phyloP scores from a whole-genome alignment of 768 basidiomycete genomes.

The Mycena vulgaris region DNA sequence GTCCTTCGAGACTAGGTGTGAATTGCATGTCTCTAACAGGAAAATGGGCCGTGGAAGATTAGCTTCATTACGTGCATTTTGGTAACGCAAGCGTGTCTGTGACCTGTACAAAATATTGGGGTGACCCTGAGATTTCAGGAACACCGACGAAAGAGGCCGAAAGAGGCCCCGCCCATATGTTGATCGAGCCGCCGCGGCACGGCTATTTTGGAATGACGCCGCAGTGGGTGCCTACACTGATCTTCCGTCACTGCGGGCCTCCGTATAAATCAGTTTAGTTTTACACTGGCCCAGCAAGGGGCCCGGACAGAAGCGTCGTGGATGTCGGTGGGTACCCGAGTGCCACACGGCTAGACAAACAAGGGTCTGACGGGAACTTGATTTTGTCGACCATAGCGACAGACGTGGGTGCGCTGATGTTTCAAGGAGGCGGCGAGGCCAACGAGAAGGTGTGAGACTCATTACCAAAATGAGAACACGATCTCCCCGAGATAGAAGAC shows the following conservation, averaged over 20 bases:
- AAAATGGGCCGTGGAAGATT: too few species aligned
- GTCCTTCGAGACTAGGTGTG: not conserved
- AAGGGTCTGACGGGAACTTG: not conserved
- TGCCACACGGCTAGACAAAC: not conserved
- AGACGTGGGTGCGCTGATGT: not conserved
- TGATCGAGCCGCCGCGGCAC: slow-evolving; percentile 8
- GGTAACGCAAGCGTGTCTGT: too few species aligned
- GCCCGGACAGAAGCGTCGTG: too few species aligned
- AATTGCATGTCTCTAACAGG: not conserved
- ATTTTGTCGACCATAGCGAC: not conserved
- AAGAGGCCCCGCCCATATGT: not conserved
- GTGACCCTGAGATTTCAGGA: slow-evolving; percentile 1
- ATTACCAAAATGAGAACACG: not conserved
- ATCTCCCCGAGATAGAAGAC: too few species aligned
- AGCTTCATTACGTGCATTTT: not conserved
- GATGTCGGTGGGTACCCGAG: not conserved
- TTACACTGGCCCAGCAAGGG: too few species aligned
- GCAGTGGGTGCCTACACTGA: not conserved
- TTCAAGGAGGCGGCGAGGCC: not conserved
- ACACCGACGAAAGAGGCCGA: not conserved
- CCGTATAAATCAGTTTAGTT: not conserved
- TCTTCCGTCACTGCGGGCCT: not conserved
- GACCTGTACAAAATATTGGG: not conserved
- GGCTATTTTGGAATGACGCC: slow-evolving; percentile 7
- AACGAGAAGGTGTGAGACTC: too few species aligned